These are phyloP conservation scores for Ceratobasidium sp. DNA, from an alignment of 1,284 basidiomycete species.

Conservation along the genomic window DNA sequence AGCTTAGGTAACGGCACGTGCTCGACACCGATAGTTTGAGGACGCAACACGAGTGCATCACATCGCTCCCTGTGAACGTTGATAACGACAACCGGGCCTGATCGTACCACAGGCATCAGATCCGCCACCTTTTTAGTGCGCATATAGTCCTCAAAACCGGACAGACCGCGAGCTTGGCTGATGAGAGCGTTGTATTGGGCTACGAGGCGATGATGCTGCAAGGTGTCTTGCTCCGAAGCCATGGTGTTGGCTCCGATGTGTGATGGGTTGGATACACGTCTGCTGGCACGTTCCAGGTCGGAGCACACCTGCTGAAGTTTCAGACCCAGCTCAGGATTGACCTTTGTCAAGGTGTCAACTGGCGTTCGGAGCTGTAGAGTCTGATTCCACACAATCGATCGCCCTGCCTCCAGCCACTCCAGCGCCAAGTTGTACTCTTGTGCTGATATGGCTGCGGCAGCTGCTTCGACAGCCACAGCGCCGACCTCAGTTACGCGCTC, in stretches of 20 bases:
- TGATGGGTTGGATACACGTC: background rate
- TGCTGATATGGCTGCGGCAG: constrained; percentile 15
- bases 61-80: constrained; percentile 35
- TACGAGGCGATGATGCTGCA: constrained; percentile 5
- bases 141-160: constrained; percentile 43
- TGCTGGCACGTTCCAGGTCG: background rate
- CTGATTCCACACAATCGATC: constrained; percentile 29
- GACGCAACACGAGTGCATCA: constrained; percentile 38
- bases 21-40: background rate
- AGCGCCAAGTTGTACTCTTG: background rate
- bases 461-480: constrained; percentile 15
- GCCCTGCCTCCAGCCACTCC: constrained; percentile 24
- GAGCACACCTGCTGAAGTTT: background rate
- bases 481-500: background rate
- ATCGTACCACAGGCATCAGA: constrained; percentile 15
- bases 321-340: background rate
- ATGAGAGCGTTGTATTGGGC: constrained; percentile 31
- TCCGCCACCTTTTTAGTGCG: background rate
- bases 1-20: constrained; percentile 26
- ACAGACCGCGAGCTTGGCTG: constrained; percentile 23
- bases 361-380: constrained; percentile 1
- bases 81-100: constrained; percentile 38
- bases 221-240: background rate
- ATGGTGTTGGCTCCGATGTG: background rate
- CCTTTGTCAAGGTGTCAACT: background rate